phyloP scores from a whole-genome alignment of 2,329 filamentous ascomycete genomes.

The Apiospora rasikravindrae region DNA sequence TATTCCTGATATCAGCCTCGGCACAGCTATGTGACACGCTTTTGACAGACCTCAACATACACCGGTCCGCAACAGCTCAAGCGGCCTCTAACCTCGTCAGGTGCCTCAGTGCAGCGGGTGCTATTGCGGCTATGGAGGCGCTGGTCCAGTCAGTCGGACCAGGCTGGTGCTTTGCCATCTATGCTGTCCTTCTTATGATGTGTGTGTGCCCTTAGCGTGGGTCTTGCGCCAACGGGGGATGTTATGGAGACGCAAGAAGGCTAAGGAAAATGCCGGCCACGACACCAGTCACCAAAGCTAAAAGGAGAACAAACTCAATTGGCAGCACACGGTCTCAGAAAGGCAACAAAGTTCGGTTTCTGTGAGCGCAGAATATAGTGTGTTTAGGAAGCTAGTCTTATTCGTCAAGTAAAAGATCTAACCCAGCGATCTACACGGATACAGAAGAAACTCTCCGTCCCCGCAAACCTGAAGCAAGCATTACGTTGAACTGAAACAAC shows the following conservation, averaged over 20 bases:
- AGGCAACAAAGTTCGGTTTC: too few species aligned
- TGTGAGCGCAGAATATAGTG: too few species aligned
- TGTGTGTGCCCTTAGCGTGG: not conserved
- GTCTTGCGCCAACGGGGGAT: not conserved
- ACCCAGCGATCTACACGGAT: too few species aligned
- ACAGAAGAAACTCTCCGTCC: too few species aligned
- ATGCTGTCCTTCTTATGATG: not conserved
- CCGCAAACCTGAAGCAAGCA: too few species aligned
- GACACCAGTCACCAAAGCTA: not conserved
- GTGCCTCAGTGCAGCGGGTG: not conserved
- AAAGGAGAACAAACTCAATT: not conserved
- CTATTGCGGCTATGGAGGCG: not conserved
- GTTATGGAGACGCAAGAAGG: not conserved
- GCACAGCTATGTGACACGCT: not conserved
- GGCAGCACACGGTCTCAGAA: too few species aligned
- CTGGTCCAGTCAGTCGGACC: slow-evolving; percentile 20
- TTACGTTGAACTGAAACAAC: too few species aligned
- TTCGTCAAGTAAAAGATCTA: too few species aligned
- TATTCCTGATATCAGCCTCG: not conserved
- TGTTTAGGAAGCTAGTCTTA: too few species aligned
- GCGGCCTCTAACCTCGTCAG: not conserved
- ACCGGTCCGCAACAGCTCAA: not conserved
- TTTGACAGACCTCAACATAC: not conserved
- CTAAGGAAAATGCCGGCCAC: not conserved
- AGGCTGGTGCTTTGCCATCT: not conserved